Evolutionary conservation across 176 grass and related monocot species (phyloP), one percentile per base, ranked within the genome.

Genomic region (Musa beccarii): DNA sequence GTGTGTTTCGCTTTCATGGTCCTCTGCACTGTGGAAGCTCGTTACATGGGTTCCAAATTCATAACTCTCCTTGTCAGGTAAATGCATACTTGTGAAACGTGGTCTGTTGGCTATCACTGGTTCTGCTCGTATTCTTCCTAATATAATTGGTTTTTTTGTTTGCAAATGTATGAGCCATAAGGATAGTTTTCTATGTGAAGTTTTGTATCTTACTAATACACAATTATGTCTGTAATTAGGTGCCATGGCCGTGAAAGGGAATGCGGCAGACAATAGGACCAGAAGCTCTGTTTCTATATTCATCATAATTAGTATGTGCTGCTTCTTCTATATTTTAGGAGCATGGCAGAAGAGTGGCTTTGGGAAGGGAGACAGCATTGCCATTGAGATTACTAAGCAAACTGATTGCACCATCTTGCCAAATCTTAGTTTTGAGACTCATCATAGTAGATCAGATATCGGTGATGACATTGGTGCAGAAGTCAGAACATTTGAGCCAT

Each of bases 281-380:
- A 88, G 92, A 71, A 92, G 85, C 79, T 86, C 83, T 0, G 82
- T 92, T 14, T 90, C 81, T 0, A 49, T 96, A 61, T 87, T 88
- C 74, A 89, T 96, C 78, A 78, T 96, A 65, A 80, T 96, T 52
- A 87, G 85, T 49, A 84, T 96, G 87, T 96, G 92, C 72, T 89
- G 87, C 83, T 96, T 92, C 89, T 96, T 92, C 85, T 96, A 96
- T 83, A 85, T 92, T 66, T 73, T 96, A 8, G 92, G 92, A 52
- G 89, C 89, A 1, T 96, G 89, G 89, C 92, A 92, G 71, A 96
- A 96, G 85, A 96, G 92, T 10, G 92, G 92, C 59, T 96, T 90
- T 49, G 92, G 92, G 7, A 96, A 92, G 72, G 92, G 92, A 57
- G 92, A 96, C 84, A 92, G 85, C 79, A 96, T 96, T 61, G 92